These are phyloP conservation scores for Ceratocystis eucalypticola DNA, from an alignment of 2,329 filamentous ascomycete species.

Conservation along the genomic window DNA sequence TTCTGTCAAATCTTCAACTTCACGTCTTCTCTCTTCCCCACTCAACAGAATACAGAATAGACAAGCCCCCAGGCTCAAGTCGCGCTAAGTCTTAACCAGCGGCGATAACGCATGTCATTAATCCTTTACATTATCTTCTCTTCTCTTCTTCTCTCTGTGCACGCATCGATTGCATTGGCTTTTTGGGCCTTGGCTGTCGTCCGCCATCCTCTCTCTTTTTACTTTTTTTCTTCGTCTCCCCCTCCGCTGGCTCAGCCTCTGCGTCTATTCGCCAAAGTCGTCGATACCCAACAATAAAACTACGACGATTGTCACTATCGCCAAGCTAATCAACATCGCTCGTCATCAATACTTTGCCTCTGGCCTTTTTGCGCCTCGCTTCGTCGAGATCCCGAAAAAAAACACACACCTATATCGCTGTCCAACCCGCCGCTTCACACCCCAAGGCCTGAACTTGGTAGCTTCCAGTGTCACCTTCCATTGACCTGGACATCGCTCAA, in stretches of 20 bases:
- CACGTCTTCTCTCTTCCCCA: background rate
- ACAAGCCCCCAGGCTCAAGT: background rate
- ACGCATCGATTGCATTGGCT: background rate
- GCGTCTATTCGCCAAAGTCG: background rate
- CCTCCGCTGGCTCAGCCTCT: background rate
- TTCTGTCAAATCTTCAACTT: background rate
- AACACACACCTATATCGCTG: background rate
- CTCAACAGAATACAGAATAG: background rate
- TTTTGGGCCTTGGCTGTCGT: background rate
- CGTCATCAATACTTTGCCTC: no score
- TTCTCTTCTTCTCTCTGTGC: background rate
- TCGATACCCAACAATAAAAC: background rate
- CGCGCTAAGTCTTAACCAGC: background rate
- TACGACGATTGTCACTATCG: background rate
- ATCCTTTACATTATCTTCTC: conserved; percentile 7
- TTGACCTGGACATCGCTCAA: no score
- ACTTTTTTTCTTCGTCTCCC: no score
- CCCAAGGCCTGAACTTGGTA: background rate
- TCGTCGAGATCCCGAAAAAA: background rate
- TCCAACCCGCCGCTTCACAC: background rate
- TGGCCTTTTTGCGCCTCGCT: background rate
- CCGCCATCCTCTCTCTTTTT: background rate
- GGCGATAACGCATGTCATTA: conserved; percentile 7
- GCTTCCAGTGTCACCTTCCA: no score
- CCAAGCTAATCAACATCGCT: no score